Base-by-base conservation (phyloP, 352 stramenopile genomes). In the Blastocystis sp. region DNA sequence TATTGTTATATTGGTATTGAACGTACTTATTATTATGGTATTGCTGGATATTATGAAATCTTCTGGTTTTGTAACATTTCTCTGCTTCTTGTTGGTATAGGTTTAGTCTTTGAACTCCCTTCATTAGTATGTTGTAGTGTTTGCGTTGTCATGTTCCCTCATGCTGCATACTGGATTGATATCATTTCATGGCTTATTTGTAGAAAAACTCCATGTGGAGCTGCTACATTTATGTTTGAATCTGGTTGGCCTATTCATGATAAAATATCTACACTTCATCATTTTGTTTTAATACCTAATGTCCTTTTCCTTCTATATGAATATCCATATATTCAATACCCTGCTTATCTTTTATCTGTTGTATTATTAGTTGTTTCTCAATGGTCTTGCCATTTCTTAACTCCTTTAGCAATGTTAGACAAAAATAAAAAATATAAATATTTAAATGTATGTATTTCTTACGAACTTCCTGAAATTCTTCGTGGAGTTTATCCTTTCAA, bases 31-130 rank as follows among this genome's bases (percentile, higher is more conserved):
- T 46, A 4, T 21, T 21, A 19, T 57, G 47, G 47, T 19, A 48
- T 30, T 44, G 52, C 13, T 18, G 32, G 52, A 2, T 54, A 52
- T 32, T 62, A 62, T 34, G 52, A 62, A 18, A 44, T 44, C 23
- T 62, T 52, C 28, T 62, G 52, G 52, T 62, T 40, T 18, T 62
- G 52, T 34, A 62, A 40, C 40, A 33, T 62, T 13, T 21, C 32
- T 9, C 18, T 62, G 19, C 10, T 62, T 6, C 19, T 62, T 10
- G 52, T 41, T 2, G 35, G n/a, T 16, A 24, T 40, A 2, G 52
- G 25, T 13, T 27, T 47, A n/a, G 28, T 62, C 31, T 19, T 62
- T n/a, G 10, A 21, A 18, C 39, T 62, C 18, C 52, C 52, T 18
- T 40, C 23, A 40, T 30, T 62, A 10, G 52, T 62, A 11, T 37